Conservation (phyloP, 2,329 filamentous ascomycete genomes). For the Leptographium flavum region DNA sequence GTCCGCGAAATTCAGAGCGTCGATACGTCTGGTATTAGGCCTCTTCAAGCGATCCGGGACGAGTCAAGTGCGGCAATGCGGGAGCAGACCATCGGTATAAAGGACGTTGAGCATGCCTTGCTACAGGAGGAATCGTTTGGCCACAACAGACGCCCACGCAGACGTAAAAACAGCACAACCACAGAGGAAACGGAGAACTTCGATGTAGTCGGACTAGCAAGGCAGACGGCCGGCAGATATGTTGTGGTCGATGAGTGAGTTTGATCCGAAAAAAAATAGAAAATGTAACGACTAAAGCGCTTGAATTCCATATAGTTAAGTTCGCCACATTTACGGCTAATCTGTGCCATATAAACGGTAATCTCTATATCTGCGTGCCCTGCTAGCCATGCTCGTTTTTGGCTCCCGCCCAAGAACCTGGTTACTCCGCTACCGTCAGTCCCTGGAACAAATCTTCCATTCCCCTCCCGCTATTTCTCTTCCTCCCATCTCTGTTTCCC, state of each 20-base stretch:
- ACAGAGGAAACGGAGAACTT: slow-evolving; percentile 44
- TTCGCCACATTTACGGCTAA: too few relatives aligned
- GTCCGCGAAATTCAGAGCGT: slow-evolving; percentile 75
- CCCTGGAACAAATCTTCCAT: slow-evolving; percentile 4
- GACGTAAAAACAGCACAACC: slow-evolving; percentile 18
- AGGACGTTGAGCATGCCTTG: slow-evolving; percentile 41
- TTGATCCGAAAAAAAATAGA: too few relatives aligned
- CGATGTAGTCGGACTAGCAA: slow-evolving; percentile 54
- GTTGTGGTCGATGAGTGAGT: slow-evolving; percentile 50
- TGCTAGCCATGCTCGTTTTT: too few relatives aligned
- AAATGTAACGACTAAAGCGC: too few relatives aligned
- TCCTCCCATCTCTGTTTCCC: neutral
- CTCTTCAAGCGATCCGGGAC: slow-evolving; percentile 68
- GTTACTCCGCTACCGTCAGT: slow-evolving; percentile 1
- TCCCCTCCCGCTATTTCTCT: neutral
- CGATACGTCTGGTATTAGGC: slow-evolving; percentile 57
- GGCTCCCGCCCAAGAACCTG: neutral
- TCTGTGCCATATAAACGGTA: too few relatives aligned
- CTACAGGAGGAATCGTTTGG: slow-evolving; percentile 47
- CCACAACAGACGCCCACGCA: slow-evolving; percentile 30
- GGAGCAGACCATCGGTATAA: slow-evolving; percentile 45
- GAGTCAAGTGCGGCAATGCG: slow-evolving; percentile 46
- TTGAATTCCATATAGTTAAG: neutral
- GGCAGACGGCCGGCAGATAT: slow-evolving; percentile 53
- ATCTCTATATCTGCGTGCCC: too few relatives aligned